Percentiles rank a stretch among this genome's conserved stretches.
phyloP scores from a whole-genome alignment of 2,329 filamentous ascomycete genomes.

The Colletotrichum melonis region DNA sequence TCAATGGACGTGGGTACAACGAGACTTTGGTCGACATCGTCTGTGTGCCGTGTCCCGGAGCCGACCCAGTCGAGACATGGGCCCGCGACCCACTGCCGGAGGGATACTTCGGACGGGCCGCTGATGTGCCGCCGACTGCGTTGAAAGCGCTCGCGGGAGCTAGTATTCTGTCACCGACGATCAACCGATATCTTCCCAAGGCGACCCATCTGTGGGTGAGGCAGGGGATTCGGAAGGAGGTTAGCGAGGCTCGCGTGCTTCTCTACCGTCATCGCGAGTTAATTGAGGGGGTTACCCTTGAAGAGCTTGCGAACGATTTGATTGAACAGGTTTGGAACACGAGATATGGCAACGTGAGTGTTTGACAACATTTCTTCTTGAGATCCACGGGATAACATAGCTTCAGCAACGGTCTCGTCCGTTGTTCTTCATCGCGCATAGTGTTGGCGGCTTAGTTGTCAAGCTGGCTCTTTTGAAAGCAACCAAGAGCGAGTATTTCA shows the following conservation, averaged over 20 bases:
- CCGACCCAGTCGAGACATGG: slow-evolving; percentile 65
- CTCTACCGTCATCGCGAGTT: slow-evolving; percentile 62
- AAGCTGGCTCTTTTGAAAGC: slow-evolving; percentile 67
- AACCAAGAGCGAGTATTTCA: slow-evolving; percentile 49
- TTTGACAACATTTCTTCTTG: slow-evolving; percentile 14
- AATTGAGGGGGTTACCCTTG: slow-evolving; percentile 54
- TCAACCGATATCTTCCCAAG: slow-evolving; percentile 38
- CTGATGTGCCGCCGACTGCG: slow-evolving; percentile 32
- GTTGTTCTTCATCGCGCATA: slow-evolving; percentile 70
- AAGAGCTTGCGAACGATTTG: slow-evolving; percentile 57
- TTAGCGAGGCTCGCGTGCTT: slow-evolving; percentile 60
- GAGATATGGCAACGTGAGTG: slow-evolving; percentile 44
- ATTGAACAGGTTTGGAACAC: slow-evolving; percentile 54
- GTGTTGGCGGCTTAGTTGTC: slow-evolving; percentile 69
- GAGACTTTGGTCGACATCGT: slow-evolving; percentile 66
- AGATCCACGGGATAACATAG: not conserved
- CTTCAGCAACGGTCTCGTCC: slow-evolving; percentile 54
- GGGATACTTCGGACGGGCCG: slow-evolving; percentile 56
- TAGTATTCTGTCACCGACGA: slow-evolving; percentile 18
- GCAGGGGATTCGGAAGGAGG: slow-evolving; percentile 62
- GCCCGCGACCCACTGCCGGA: slow-evolving; percentile 60
- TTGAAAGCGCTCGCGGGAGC: slow-evolving; percentile 45
- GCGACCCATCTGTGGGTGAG: slow-evolving; percentile 61
- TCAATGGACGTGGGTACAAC: slow-evolving; percentile 57
- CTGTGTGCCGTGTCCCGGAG: slow-evolving; percentile 65